These are phyloP conservation scores for Scutellaria barbata DNA, from an alignment of 257 asterid species.

Conservation along the genomic window DNA sequence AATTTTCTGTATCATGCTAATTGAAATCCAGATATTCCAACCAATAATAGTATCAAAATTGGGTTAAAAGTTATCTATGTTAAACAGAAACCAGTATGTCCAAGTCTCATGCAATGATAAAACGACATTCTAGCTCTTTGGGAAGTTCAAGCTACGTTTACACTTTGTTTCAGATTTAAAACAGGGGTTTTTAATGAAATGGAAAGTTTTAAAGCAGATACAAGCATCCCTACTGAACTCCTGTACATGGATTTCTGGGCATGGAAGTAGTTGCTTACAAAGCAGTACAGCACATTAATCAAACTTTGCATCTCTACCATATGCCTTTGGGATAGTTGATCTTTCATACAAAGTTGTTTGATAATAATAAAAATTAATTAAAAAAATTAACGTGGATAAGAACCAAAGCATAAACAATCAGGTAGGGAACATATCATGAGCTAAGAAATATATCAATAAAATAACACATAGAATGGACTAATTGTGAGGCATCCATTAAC, in stretches of 20 bases:
- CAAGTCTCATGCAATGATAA: slow-evolving; percentile 20
- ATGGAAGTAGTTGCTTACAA: slow-evolving; percentile 9
- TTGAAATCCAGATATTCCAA: slow-evolving; percentile 24
- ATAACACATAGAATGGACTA: neutral
- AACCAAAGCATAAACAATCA: slow-evolving; percentile 23
- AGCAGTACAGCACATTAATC: slow-evolving; percentile 25
- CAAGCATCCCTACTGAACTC: neutral
- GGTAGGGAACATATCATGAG: slow-evolving; percentile 7
- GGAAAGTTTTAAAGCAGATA: neutral
- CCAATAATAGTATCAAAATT: slow-evolving; percentile 18
- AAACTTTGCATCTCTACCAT: slow-evolving; percentile 6
- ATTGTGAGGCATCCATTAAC: slow-evolving; percentile 4
- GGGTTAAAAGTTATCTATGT: slow-evolving; percentile 17
- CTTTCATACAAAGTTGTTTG: neutral
- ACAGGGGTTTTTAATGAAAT: neutral
- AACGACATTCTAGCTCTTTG: slow-evolving; percentile 25
- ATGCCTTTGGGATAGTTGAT: slow-evolving; percentile 13
- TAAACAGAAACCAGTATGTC: slow-evolving; percentile 1
- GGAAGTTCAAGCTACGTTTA: slow-evolving; percentile 18
- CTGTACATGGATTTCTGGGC: slow-evolving; percentile 13
- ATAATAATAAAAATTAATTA: neutral
- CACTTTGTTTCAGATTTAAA: neutral
- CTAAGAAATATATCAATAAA: neutral
- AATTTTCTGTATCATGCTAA: neutral
- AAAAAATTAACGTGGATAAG: neutral